These are phyloP conservation scores for Exsudoporus floridanus DNA, from an alignment of 1,284 basidiomycete species.

Conservation along the genomic window DNA sequence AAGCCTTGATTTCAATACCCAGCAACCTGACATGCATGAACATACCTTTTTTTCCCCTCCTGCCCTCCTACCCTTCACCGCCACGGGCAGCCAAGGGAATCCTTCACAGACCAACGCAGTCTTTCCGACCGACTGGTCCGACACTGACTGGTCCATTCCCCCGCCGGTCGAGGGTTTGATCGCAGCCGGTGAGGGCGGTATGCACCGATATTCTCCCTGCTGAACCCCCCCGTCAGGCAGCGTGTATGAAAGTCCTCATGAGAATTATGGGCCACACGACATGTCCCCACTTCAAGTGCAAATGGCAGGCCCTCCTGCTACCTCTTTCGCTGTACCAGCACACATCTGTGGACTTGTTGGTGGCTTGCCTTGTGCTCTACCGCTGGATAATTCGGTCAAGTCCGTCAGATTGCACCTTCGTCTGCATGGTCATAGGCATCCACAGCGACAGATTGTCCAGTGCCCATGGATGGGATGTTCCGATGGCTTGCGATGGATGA, in stretches of 20 bases:
- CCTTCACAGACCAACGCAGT: background rate
- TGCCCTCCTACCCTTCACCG: background rate
- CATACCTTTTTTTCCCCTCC: background rate
- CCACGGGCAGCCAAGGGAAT: background rate
- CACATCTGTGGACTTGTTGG: constrained; percentile 2
- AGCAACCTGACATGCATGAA: constrained; percentile 1
- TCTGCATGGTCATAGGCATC: constrained; percentile 10
- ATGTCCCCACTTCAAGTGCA: background rate
- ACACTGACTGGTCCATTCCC: background rate
- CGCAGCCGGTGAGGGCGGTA: background rate
- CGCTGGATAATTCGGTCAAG: constrained; percentile 3
- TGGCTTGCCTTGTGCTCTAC: constrained; percentile 2
- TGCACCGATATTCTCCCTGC: background rate
- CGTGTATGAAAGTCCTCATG: background rate
- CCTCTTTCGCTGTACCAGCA: background rate
- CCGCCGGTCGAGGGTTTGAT: background rate
- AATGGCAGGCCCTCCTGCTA: background rate
- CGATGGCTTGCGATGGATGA: constrained; percentile 10
- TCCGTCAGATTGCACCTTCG: constrained; percentile 14
- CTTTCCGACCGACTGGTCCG: background rate
- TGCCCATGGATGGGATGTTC: constrained; percentile 17
- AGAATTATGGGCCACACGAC: background rate
- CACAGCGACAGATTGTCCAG: background rate
- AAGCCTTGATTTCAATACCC: background rate
- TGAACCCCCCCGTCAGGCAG: background rate